Evolutionary conservation across 2,329 filamentous ascomycete genomes (phyloP).

Genomic region (Nothopassalora personata): DNA sequence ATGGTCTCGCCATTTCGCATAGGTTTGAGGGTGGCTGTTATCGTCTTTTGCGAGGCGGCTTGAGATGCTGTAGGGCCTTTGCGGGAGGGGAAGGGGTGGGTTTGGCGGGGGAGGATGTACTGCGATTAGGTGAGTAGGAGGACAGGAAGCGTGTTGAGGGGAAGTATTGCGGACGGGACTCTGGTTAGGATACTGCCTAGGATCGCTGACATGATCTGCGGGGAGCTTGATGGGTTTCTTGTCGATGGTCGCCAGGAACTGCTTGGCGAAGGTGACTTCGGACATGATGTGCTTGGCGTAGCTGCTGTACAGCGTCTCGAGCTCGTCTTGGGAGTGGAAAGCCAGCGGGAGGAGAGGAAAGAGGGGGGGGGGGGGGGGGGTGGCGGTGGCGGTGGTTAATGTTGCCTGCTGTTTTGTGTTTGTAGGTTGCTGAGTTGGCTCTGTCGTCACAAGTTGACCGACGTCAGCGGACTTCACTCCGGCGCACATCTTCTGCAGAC

Average conservation of each 20-base stretch:
- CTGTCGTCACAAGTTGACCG: slow-evolving; percentile 3
- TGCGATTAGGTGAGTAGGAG: slow-evolving; percentile 31
- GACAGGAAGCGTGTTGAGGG: too few species aligned
- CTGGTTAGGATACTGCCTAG: slow-evolving; percentile 68
- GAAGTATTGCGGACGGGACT: too few species aligned
- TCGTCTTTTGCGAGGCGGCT: slow-evolving; percentile 34
- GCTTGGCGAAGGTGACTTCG: slow-evolving; percentile 61
- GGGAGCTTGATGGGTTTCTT: slow-evolving; percentile 72
- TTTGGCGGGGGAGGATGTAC: slow-evolving; percentile 67
- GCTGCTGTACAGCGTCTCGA: slow-evolving; percentile 24
- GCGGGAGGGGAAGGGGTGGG: slow-evolving; percentile 47
- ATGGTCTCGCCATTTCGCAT: slow-evolving; percentile 67
- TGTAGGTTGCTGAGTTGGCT: not conserved
- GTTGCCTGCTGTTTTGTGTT: not conserved
- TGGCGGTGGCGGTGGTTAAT: not conserved
- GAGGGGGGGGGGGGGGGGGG: too few species aligned
- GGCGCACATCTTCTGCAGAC: not conserved
- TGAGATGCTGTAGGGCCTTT: slow-evolving; percentile 39
- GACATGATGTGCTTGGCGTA: slow-evolving; percentile 59
- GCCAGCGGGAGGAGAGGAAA: slow-evolving; percentile 5
- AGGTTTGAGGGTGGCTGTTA: slow-evolving; percentile 64
- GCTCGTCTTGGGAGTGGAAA: not conserved
- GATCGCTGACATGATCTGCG: slow-evolving; percentile 86
- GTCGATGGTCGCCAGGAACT: slow-evolving; percentile 76
- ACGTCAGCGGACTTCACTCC: not conserved